phyloP scores from a whole-genome alignment of 768 basidiomycete genomes.

The Russula virescens region DNA sequence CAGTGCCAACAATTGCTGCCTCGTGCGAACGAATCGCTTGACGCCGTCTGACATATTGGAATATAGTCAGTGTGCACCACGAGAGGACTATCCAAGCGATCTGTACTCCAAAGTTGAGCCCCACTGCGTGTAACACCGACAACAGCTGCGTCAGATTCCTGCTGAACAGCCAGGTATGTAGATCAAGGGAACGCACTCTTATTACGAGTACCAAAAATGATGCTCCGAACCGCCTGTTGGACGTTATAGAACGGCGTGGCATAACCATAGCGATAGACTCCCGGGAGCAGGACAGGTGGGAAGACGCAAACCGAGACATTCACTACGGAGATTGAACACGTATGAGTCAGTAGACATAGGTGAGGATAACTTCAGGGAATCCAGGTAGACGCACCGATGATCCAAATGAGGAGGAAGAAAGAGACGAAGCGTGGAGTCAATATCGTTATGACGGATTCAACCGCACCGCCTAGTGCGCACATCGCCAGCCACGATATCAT shows the following conservation, averaged over 20 bases:
- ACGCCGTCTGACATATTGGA: constrained; percentile 40
- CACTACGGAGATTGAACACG: constrained; percentile 29
- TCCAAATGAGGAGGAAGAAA: constrained; percentile 59
- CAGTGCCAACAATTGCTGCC: not conserved
- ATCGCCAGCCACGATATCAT: constrained; percentile 57
- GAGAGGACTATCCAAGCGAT: constrained; percentile 53
- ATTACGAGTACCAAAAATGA: constrained; percentile 64
- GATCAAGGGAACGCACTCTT: constrained; percentile 36
- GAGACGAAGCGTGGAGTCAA: constrained; percentile 48
- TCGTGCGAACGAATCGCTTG: constrained; percentile 5
- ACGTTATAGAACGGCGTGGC: constrained; percentile 71
- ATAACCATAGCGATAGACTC: constrained; percentile 59
- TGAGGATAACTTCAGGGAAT: not conserved
- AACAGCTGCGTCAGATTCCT: not conserved
- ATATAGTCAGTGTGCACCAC: constrained; percentile 44
- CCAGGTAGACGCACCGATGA: constrained; percentile 43
- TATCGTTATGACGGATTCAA: constrained; percentile 54
- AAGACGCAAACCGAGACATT: constrained; percentile 54
- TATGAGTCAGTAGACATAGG: not conserved
- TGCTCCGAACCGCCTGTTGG: constrained; percentile 49
- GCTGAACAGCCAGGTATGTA: too few species aligned
- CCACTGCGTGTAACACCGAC: constrained; percentile 38
- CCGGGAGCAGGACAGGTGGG: constrained; percentile 55
- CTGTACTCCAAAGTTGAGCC: constrained; percentile 55
- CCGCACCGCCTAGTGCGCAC: constrained; percentile 52